Base-by-base conservation (phyloP, 78 protist genomes). In the Protostelium mycophagum region DNA sequence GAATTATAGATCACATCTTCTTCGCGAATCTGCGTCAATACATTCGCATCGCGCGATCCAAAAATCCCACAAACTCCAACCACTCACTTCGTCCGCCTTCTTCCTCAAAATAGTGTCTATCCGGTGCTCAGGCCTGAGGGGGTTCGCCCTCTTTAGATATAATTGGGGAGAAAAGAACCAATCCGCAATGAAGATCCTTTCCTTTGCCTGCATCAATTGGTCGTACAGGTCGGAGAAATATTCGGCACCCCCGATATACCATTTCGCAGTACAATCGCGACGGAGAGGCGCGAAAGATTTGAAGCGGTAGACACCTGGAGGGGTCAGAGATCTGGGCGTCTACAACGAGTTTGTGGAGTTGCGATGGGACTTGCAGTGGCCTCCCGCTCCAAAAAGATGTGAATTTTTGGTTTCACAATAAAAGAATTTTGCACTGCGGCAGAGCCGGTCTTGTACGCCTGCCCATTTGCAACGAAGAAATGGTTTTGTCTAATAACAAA, bases 91-190 rank as follows among this genome's bases (percentile, higher is more conserved):
- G 28, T 83, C 51, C 38, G 95, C 95, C 37, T 93, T 93, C n/a
- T 93, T 90, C 38, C 83, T 85, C 10, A 93, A 38, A 34, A 93
- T 63, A 28, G 73, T 63, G 38, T 93, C 95, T 10, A 93, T 35
- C 34, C 92, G 16, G 28, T 93, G 91, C 28, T 84, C 23, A 0
- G 37, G 51, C 0, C 38, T 83, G 5, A 63, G 36, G 28, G 63
- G 37, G 36, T 37, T 34, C 34, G 31, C 83, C 28, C 93, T n/a
- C 63, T 83, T 83, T 9, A 93, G 36, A 0, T 89, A 37, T 0
- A 93, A 23, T 9, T 51, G 84, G 1, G 95, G 95, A 34, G 90
- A 88, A 0, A 93, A 85, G 73, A 91, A 93, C 95, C 95, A 93
- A 83, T 92, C 95, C 28, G 91, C 93, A 0, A 93, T 93, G 87